Conservation (phyloP, 495 filamentous ascomycete genomes). For the Aspergillus conjunctus region DNA sequence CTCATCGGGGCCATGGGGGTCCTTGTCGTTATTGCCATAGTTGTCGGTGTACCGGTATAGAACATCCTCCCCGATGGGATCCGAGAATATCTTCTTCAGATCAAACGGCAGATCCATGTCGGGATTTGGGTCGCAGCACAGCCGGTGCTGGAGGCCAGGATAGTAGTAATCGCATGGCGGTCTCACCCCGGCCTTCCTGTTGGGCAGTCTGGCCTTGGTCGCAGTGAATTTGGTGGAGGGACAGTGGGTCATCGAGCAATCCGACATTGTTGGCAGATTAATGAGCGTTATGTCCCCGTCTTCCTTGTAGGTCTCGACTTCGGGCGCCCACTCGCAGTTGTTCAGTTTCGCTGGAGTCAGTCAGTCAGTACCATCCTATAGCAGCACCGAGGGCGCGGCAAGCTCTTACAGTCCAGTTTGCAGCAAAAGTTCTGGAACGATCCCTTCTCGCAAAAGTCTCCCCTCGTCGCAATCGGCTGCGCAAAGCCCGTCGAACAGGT, state of each 20-base stretch:
- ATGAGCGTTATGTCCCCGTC: background rate
- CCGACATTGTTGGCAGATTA: background rate
- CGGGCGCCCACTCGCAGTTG: slow-evolving; percentile 7
- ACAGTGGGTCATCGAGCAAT: background rate
- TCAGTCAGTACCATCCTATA: no score
- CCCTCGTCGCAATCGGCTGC: slow-evolving; percentile 1
- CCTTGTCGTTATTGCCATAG: slow-evolving; percentile 16
- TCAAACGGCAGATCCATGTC: slow-evolving; percentile 3
- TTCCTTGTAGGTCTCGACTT: background rate
- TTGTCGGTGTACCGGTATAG: slow-evolving; percentile 12
- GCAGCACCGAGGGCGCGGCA: no score
- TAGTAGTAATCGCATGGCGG: slow-evolving; percentile 2
- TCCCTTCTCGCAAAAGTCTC: background rate
- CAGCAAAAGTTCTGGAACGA: slow-evolving; percentile 4
- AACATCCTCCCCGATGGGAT: slow-evolving; percentile 9
- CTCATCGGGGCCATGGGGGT: slow-evolving; percentile 22
- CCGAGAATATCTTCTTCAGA: slow-evolving; percentile 4
- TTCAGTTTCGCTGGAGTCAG: background rate
- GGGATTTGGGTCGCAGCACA: slow-evolving; percentile 6
- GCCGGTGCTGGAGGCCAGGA: background rate
- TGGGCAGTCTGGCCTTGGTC: slow-evolving; percentile 1
- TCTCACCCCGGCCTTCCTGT: background rate
- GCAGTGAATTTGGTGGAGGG: slow-evolving; percentile 11
- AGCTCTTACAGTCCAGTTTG: no score
- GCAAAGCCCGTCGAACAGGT: background rate